phyloP scores from a whole-genome alignment of 441 rosid species.

The Populus trichocarpa region DNA sequence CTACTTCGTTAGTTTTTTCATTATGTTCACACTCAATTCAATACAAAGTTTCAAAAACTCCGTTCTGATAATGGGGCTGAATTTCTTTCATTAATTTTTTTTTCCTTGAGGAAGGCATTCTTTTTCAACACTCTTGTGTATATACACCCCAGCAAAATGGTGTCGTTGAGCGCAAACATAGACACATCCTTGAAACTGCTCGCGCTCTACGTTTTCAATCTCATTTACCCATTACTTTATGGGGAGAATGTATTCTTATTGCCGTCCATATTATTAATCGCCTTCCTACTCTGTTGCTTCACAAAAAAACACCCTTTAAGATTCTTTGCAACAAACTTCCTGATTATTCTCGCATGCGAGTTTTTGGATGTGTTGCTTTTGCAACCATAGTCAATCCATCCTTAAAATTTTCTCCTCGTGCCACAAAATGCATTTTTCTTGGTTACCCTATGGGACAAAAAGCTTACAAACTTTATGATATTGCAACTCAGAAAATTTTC shows the following conservation, averaged over 20 bases:
- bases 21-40: too few relatives aligned
- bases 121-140: background rate
- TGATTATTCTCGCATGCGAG: background rate
- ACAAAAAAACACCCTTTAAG: background rate
- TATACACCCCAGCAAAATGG: background rate
- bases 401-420: background rate
- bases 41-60: background rate
- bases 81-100: accelerated
- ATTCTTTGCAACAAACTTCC: accelerated
- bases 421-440: too few relatives aligned
- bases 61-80: background rate
- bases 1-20: background rate
- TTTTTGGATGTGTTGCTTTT: background rate
- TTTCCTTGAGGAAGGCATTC: accelerated
- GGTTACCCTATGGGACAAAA: background rate
- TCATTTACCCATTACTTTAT: background rate
- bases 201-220: background rate
- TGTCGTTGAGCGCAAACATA: too few relatives aligned
- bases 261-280: background rate
- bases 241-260: background rate
- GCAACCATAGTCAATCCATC: background rate
- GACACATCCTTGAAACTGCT: background rate
- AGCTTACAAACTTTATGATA: background rate
- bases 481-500: background rate
- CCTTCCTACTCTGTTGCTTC: background rate